phyloP scores from a whole-genome alignment of 1,139 yeast genomes.

The Meyerozyma sp. region DNA sequence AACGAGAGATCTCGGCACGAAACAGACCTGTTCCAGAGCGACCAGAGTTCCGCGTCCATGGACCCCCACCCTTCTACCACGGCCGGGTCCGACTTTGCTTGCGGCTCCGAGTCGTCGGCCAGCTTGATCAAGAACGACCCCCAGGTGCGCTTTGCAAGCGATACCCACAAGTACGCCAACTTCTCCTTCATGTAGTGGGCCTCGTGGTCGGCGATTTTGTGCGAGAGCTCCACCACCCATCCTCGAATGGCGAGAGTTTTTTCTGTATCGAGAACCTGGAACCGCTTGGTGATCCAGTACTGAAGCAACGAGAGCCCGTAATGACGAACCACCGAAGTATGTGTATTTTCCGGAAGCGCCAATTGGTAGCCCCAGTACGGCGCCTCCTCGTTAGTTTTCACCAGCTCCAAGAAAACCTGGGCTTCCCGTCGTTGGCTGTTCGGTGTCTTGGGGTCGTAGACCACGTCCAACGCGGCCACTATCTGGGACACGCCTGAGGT shows the following conservation, averaged over 20 bases:
- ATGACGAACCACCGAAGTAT: slow-evolving; percentile 73
- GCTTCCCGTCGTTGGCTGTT: slow-evolving; percentile 65
- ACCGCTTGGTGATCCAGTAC: slow-evolving; percentile 58
- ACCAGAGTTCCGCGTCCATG: slow-evolving; percentile 75
- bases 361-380: slow-evolving; percentile 92
- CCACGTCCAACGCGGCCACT: slow-evolving; percentile 68
- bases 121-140: slow-evolving; percentile 48
- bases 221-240: slow-evolving; percentile 80
- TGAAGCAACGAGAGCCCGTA: slow-evolving; percentile 82
- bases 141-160: slow-evolving; percentile 91
- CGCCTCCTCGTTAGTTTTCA: slow-evolving; percentile 74
- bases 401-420: slow-evolving; percentile 66
- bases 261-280: slow-evolving; percentile 51
- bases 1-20: slow-evolving; percentile 71
- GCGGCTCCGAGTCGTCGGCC: slow-evolving; percentile 1
- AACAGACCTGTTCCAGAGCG: slow-evolving; percentile 64
- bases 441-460: slow-evolving; percentile 67
- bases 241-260: slow-evolving; percentile 65
- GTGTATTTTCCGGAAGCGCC: slow-evolving; percentile 58
- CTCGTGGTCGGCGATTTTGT: slow-evolving; percentile 54
- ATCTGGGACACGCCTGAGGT: slow-evolving; percentile 63
- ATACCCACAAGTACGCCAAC: slow-evolving; percentile 85
- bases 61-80: slow-evolving; percentile 75
- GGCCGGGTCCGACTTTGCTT: slow-evolving; percentile 32
- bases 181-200: slow-evolving; percentile 91